These are phyloP conservation scores for Eucommia ulmoides DNA, from an alignment of 257 asterid species.

Conservation along the genomic window DNA sequence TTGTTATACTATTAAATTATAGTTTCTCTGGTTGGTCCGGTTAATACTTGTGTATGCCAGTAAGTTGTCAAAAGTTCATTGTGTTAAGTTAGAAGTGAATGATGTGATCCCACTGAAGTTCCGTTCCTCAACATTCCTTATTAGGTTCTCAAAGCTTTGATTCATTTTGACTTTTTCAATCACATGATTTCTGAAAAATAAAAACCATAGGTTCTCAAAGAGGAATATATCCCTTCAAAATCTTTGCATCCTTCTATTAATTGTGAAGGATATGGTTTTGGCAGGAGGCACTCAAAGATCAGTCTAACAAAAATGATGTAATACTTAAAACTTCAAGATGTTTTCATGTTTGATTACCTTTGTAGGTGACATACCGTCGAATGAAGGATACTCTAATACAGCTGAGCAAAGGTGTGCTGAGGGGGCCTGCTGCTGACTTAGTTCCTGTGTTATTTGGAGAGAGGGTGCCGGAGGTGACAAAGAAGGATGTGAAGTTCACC, in stretches of 20 bases:
- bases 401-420: conserved; percentile 79
- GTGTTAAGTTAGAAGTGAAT: neutral
- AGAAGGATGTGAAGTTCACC: conserved; percentile 66
- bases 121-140: neutral
- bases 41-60: no score
- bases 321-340: neutral
- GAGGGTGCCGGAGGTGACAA: conserved; percentile 46
- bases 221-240: neutral
- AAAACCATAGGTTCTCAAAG: neutral
- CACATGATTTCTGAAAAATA: no score
- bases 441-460: conserved; percentile 94
- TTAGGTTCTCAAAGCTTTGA: neutral
- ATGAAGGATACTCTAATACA: conserved; percentile 83
- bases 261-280: neutral
- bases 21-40: no score
- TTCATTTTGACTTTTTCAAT: neutral
- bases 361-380: conserved; percentile 83
- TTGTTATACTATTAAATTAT: no score
- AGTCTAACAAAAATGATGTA: neutral
- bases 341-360: conserved; percentile 11
- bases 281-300: neutral
- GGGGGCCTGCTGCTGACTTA: conserved; percentile 89
- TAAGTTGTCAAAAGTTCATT: neutral
- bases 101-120: neutral
- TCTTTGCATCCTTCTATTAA: neutral